A percentile compares a stretch with the other conserved stretches of the same genome.
Evolutionary conservation across 768 basidiomycete species (phyloP).

Genomic region (Phanerochaete carnosa): DNA sequence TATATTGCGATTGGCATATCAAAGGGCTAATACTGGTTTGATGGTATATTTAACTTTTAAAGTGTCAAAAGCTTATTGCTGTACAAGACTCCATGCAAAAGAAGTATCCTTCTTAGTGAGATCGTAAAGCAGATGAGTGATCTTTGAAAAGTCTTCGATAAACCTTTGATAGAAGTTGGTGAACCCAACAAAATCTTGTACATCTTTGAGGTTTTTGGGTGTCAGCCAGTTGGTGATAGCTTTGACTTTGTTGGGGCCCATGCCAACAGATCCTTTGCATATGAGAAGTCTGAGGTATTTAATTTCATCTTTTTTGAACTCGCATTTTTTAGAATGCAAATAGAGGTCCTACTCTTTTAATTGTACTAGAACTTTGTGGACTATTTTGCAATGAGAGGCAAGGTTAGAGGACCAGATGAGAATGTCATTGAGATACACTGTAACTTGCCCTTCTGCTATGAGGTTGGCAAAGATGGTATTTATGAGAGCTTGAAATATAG

Average conservation of each 20-base stretch:
- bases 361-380: constrained; percentile 22
- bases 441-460: constrained; percentile 27
- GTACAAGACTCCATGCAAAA: background rate
- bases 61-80: background rate
- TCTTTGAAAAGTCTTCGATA: constrained; percentile 25
- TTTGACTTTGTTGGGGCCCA: constrained; percentile 36
- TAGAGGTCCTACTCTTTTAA: constrained; percentile 31
- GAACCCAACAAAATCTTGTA: constrained; percentile 27
- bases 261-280: constrained; percentile 14
- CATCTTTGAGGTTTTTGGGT: constrained; percentile 10
- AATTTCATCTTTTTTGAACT: constrained; percentile 22
- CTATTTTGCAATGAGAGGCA: constrained; percentile 15
- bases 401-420: constrained; percentile 20
- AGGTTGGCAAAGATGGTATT: constrained; percentile 30
- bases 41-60: background rate
- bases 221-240: constrained; percentile 19
- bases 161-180: constrained; percentile 30
- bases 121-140: constrained; percentile 20
- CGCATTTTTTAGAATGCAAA: constrained; percentile 35
- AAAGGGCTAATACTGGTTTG: background rate
- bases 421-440: constrained; percentile 44
- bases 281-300: constrained; percentile 32
- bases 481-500: constrained; percentile 30
- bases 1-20: background rate
- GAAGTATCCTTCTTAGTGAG: constrained; percentile 11